phyloP scores from a whole-genome alignment of 371 early-diverging fungal species.

The Entomophthora muscae region DNA sequence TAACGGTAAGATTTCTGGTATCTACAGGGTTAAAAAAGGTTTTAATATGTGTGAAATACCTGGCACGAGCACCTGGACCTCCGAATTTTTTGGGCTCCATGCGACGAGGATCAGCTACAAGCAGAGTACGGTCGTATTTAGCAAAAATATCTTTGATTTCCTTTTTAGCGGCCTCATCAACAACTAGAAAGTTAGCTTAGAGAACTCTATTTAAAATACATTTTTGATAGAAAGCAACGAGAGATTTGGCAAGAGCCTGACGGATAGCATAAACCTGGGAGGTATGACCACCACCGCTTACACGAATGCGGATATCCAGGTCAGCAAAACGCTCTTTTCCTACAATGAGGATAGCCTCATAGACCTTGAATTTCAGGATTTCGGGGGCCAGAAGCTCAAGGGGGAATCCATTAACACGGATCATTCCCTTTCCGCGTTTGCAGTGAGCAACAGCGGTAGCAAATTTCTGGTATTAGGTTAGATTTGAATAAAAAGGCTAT shows the following conservation, averaged over 20 bases:
- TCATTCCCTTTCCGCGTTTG: conserved; percentile 92
- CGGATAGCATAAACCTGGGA: conserved; percentile 93
- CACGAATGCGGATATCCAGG: conserved; percentile 95
- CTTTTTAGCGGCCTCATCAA: conserved; percentile 99
- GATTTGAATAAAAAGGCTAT: neutral
- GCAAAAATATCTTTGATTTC: conserved; percentile 94
- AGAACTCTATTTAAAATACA: conserved; percentile 21
- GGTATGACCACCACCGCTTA: conserved; percentile 95
- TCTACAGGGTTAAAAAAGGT: conserved; percentile 10
- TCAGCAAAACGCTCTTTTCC: conserved; percentile 92
- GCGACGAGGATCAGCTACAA: conserved; percentile 99
- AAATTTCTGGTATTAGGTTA: conserved; percentile 63
- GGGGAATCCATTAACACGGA: conserved; percentile 97
- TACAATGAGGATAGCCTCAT: conserved; percentile 94
- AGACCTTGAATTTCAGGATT: conserved; percentile 94
- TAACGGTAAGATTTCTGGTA: conserved; percentile 97
- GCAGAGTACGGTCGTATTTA: conserved; percentile 95
- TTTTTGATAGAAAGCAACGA: conserved; percentile 99
- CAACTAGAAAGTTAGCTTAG: conserved; percentile 19
- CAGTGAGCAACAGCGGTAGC: conserved; percentile 98
- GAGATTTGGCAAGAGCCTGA: conserved; percentile 98
- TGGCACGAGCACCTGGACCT: conserved; percentile 99
- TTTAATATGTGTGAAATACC: conserved; percentile 22
- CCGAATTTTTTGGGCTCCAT: conserved; percentile 99
- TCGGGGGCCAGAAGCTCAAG: conserved; percentile 92